These are phyloP conservation scores for Pseudonitzschia multiseries DNA, from an alignment of 108 stramenopile species.

Conservation along the genomic window DNA sequence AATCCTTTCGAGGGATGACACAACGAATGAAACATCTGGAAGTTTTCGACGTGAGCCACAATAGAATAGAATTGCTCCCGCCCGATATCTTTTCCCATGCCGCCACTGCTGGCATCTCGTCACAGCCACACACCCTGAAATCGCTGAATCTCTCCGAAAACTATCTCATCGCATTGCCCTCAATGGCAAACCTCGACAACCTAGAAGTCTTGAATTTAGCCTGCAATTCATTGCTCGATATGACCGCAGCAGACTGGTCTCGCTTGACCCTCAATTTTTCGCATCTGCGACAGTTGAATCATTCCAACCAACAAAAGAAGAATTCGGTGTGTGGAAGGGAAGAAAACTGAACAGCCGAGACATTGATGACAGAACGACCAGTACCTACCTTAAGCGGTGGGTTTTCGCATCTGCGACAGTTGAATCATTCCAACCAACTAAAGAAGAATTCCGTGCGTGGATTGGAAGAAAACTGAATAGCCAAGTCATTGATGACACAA, in stretches of 20 bases:
- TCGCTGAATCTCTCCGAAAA: not conserved
- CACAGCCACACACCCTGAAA: not conserved
- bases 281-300: not conserved
- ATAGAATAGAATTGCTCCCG: slow-evolving; percentile 5
- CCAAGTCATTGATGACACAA: too few species aligned
- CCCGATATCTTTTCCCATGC: not conserved
- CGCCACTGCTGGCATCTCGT: not conserved
- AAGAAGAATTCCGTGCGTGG: not conserved
- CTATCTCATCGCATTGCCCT: not conserved
- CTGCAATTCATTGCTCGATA: not conserved
- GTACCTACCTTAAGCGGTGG: too few species aligned
- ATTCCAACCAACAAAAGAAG: not conserved
- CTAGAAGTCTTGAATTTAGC: not conserved
- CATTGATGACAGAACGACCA: too few species aligned
- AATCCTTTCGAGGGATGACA: slow-evolving; percentile 25
- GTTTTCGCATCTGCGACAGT: not conserved
- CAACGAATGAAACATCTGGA: not conserved
- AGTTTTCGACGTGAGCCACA: not conserved
- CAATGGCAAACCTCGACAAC: not conserved
- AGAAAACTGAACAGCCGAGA: too few species aligned
- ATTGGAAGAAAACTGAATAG: too few species aligned
- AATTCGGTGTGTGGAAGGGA: too few species aligned
- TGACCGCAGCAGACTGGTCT: not conserved
- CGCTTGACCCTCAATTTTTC: slow-evolving; percentile 2
- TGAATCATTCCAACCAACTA: not conserved